Base-by-base conservation (phyloP, 768 basidiomycete genomes). In the Naganishia vaughanmartiniae region DNA sequence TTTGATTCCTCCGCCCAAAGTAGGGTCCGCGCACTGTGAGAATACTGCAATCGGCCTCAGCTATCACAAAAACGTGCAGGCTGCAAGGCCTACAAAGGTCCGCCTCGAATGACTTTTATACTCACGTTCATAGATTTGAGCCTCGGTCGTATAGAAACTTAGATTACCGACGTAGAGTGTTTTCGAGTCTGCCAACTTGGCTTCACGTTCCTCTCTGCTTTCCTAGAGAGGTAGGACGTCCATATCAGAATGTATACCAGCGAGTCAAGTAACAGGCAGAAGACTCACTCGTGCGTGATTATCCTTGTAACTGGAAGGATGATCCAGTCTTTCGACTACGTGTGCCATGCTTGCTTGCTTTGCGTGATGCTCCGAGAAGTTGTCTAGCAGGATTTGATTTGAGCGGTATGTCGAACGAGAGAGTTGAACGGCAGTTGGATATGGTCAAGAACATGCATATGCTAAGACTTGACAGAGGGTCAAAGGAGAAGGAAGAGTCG, bases 261-360 rank as follows among this genome's bases (percentile, higher is more conserved):
- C 67, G 69, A 71, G 67, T 39, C 53, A 65, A 56, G 65, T 66
- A 30, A 66, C 69, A 0, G 65, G 60, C 9, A 54, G 33, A 26
- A 70, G n/a, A 1, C 77, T 42, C 58, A 93, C 83, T 67, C 89
- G 87, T 46, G 85, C 84, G 82, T 94, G 90, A 17, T 91, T 94
- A 82, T 99, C 95, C 80, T 93, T 92, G 83, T 99, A 99, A 81
- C 93, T 92, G 6, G 93, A 96, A 55, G 93, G 94, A 81, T 92
- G 90, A 83, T 97, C 95, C 74, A 97, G 85, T 39, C 89, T 82
- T 33, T 85, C 78, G 56, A 95, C 89, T 75, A 95, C 89, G 84
- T 94, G 89, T 53, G 93, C 88, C 93, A 81, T 81, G 30, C 31
- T 45, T 34, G 15, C n/a, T n/a, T n/a, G n/a, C n/a, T n/a, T 26